Percentiles rank a stretch among this genome's conserved stretches.
Evolutionary conservation across 1,284 basidiomycete species (phyloP).

Genomic region (Farysia itapuensis): DNA sequence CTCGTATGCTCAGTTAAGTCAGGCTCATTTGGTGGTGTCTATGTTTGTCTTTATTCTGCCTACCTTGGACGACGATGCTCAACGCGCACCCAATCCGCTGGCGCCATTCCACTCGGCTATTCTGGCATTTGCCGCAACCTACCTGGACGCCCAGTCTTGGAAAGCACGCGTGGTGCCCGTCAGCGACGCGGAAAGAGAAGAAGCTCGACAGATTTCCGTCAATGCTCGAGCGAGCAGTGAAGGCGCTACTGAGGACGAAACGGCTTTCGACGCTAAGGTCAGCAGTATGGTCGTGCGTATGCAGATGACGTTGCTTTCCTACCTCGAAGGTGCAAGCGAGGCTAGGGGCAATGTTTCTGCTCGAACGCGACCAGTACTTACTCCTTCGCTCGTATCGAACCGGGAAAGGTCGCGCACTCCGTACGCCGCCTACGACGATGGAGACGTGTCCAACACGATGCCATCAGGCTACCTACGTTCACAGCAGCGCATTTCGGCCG

Average conservation of each 20-base stretch:
- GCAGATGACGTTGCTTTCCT: constrained; percentile 41
- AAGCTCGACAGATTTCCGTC: constrained; percentile 59
- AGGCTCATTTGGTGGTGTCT: constrained; percentile 71
- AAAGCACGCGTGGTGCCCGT: constrained; percentile 68
- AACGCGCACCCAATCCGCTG: constrained; percentile 65
- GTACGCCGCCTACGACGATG: constrained; percentile 9
- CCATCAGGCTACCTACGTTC: constrained; percentile 24
- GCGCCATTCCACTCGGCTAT: constrained; percentile 72
- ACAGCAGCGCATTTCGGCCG: constrained; percentile 15
- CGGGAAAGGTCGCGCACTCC: constrained; percentile 27
- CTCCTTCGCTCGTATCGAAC: constrained; percentile 33
- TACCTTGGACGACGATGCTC: constrained; percentile 72
- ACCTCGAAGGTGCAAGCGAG: constrained; percentile 50
- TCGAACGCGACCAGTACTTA: constrained; percentile 31
- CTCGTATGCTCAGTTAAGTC: constrained; percentile 69
- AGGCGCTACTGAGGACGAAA: constrained; percentile 23
- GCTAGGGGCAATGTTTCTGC: constrained; percentile 14
- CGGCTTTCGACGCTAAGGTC: constrained; percentile 39
- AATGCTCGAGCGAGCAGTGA: constrained; percentile 11
- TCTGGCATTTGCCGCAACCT: constrained; percentile 73
- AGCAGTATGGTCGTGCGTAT: constrained; percentile 30
- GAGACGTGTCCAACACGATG: constrained; percentile 15
- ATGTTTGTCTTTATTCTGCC: constrained; percentile 71
- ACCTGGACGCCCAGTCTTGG: constrained; percentile 71
- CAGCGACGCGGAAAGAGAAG: constrained; percentile 71